These are phyloP conservation scores for Fusarium haematococcum DNA, from an alignment of 2,329 filamentous ascomycete species.

Conservation along the genomic window DNA sequence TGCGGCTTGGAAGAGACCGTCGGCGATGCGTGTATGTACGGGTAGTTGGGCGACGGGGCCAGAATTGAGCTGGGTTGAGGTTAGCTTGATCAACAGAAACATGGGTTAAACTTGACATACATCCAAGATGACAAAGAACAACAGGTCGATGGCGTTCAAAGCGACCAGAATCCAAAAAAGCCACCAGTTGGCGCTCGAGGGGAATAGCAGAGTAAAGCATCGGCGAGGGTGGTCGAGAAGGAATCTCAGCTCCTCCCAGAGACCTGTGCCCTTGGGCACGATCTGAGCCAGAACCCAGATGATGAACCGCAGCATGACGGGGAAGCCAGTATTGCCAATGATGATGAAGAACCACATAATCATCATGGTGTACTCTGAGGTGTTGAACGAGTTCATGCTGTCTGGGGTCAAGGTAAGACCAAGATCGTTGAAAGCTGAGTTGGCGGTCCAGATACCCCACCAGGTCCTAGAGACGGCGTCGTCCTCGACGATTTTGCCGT, in stretches of 20 bases:
- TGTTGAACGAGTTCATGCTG: conserved; percentile 92
- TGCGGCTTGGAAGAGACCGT: conserved; percentile 90
- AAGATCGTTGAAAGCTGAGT: conserved; percentile 93
- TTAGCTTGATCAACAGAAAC: conserved; percentile 33
- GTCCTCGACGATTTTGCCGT: conserved; percentile 72
- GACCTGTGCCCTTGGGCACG: conserved; percentile 71
- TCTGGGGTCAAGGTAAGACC: conserved; percentile 92
- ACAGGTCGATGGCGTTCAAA: conserved; percentile 85
- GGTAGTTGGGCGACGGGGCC: conserved; percentile 75
- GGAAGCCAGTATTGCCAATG: conserved; percentile 95
- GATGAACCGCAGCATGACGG: conserved; percentile 91
- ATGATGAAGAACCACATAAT: conserved; percentile 88
- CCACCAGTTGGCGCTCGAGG: conserved; percentile 93
- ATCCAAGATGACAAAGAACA: conserved; percentile 94
- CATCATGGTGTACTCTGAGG: conserved; percentile 79
- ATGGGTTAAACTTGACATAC: conserved; percentile 60
- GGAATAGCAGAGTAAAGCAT: conserved; percentile 96
- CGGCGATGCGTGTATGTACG: conserved; percentile 80
- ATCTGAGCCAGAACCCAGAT: conserved; percentile 85
- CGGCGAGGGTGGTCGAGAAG: conserved; percentile 93
- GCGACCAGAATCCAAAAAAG: conserved; percentile 86
- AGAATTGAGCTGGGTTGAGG: conserved; percentile 71
- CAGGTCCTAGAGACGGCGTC: conserved; percentile 76
- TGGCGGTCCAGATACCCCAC: conserved; percentile 94
- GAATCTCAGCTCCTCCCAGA: conserved; percentile 93